phyloP scores from a whole-genome alignment of 352 stramenopile genomes.

The Phytophthora brassicae region DNA sequence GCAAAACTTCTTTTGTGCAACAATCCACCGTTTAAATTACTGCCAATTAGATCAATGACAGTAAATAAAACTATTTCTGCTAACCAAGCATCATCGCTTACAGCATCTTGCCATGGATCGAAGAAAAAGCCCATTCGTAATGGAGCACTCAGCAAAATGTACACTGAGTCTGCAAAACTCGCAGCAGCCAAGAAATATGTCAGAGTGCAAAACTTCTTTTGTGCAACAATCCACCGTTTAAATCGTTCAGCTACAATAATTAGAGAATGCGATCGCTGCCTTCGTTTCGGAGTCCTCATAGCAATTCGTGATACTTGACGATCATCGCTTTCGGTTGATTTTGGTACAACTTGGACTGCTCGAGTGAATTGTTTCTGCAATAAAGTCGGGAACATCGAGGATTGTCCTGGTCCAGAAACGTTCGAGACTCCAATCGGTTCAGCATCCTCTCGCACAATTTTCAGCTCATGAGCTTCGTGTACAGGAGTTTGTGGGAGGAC shows the following conservation, averaged over 20 bases:
- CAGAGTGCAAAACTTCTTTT: slow-evolving; percentile 17
- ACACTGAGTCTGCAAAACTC: slow-evolving; percentile 41
- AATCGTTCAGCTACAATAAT: slow-evolving; percentile 18
- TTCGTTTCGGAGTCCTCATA: neutral
- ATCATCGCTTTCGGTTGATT: neutral
- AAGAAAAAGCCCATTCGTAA: slow-evolving; percentile 49
- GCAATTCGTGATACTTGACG: neutral
- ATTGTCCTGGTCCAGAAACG: slow-evolving; percentile 14
- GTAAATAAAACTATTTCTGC: slow-evolving; percentile 32
- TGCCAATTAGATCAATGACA: too few species aligned
- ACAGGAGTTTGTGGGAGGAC: slow-evolving; percentile 15
- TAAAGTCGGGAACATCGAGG: slow-evolving; percentile 21
- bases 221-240: slow-evolving; percentile 9
- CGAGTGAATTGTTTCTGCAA: slow-evolving; percentile 6
- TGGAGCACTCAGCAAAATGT: slow-evolving; percentile 41
- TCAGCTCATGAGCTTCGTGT: slow-evolving; percentile 25
- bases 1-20: slow-evolving; percentile 14
- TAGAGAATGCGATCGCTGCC: neutral
- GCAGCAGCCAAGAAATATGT: slow-evolving; percentile 21
- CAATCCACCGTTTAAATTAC: slow-evolving; percentile 18
- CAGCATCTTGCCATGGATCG: slow-evolving; percentile 30
- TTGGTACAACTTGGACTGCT: slow-evolving; percentile 17
- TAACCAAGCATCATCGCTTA: slow-evolving; percentile 21
- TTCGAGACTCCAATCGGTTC: slow-evolving; percentile 25
- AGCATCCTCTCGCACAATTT: slow-evolving; percentile 27